Evolutionary conservation across 2,329 filamentous ascomycete species (phyloP), one percentile per base, ranked within the genome.

Genomic region (Phialophora verrucosa): DNA sequence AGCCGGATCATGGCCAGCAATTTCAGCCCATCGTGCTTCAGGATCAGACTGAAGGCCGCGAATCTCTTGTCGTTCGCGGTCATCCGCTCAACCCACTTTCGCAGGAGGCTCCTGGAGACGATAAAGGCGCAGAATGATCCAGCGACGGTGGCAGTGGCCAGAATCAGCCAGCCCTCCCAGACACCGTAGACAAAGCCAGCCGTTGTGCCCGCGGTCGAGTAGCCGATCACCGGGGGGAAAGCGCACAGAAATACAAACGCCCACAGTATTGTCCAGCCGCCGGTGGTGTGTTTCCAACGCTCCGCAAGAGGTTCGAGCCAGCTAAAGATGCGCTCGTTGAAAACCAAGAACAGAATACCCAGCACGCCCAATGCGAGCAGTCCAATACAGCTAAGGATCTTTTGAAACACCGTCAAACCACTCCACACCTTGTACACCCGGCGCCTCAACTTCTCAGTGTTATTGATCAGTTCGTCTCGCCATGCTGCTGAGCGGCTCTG

Each of bases 1-100:
- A 98, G 85, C 32, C 95, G 87, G 73, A 99, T 95, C 85, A 95
- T 96, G 69, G 92, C 89, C 54, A 99, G 84, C 62, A 98, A 88
- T 74, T 92, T 91, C 59, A 99, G 79, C 0, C 95, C 95, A 74
- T 99, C 95, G 74, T 91, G 89, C 70, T 96, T 92, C 68, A 99
- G 83, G 7, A 95, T 95, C 73, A 97, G 85, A 25, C 91, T 87
- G 29, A 99, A 85, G 4, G 95, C 95, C 10, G 95, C 88, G 77
- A 99, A 99, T 60, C 93, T 87, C 76, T 88, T 90, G 79, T 99
- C 94, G 71, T 85, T 84, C 64, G 91, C 91, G 58, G 97, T 90
- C 72, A 97, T 84, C 20, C 88, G 84, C 73, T 93, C 84, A 31
- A 98, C 93, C 76, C 93, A 93, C 53, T 81, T 82, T 71, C 90